Base-by-base conservation (phyloP, 1,139 yeast genomes). In the Taphrina populina region DNA sequence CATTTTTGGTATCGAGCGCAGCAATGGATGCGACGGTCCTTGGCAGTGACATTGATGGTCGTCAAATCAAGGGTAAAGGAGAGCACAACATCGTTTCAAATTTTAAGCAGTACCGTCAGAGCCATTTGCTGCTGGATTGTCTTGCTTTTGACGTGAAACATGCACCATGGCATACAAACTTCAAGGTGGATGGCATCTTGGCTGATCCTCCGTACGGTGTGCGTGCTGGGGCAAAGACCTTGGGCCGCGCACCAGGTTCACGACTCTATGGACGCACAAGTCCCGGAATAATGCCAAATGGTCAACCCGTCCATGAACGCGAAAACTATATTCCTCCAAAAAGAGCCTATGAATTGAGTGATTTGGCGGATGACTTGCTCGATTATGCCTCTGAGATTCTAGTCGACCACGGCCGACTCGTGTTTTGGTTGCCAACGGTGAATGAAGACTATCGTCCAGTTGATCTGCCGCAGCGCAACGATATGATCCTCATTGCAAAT, bases 181-280 rank as follows among this genome's bases (percentile, higher is more conserved):
- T 92, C 40, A 69, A 66, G 34, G 76, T 94, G 15, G 96, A 92
- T 65, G 78, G 88, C 0, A 88, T 92, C 11, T 80, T 92, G 1
- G 90, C 96, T 67, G 99, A 92, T 69, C 98, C 98, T 1, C 99
- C 99, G 0, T 92, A 92, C 68, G 99, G 98, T 1, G 95, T 92
- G 1, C 76, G 99, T 64, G 99, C 94, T 68, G 96, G 97, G 0
- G 78, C 94, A 46, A 87, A 88, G 66, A 96, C 90, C 0, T 80
- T 95, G 58, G 98, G 99, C 1, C 86, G 95, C 1, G 81, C 78
- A 61, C 77, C 86, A 64, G 77, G 80, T 1, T 36, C 40, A 32
- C 21, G 27, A 23, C 47, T 33, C 35, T 43, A 13, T 30, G 47
- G 47, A 7, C 39, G 51, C 15, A 34, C 26, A 11, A 49, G 26